Evolutionary conservation across 208 protist species (phyloP), one percentile per base, ranked within the genome.

Genomic region (Leishmania braziliensis): DNA sequence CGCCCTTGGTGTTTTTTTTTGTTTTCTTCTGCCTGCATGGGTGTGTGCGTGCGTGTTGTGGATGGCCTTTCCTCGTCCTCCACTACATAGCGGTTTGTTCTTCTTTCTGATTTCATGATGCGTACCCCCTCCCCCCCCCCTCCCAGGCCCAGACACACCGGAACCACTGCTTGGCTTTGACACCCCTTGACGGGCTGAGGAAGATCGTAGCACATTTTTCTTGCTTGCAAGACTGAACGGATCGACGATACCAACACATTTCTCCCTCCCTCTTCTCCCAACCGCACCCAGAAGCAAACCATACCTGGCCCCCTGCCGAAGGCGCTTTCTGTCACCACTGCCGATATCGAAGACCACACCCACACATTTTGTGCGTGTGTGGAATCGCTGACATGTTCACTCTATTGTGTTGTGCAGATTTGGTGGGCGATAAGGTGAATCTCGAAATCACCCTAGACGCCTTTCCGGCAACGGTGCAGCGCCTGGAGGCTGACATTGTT

Each of bases 351-450:
- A 75, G 29, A 23, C 5, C 1, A 39, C 51, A 29, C 46, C 12
- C 14, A 50, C 39, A 46, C 66, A 71, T 46, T 46, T 46, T 46
- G 39, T 46, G 43, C 43, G 43, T 46, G 43, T 46, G 39, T n/a
- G 26, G 63, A 65, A 36, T 63, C 4, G 5, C 53, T 69, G 46
- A 62, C 5, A 95, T 95, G 92, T 97, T 91, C 84, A 93, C 88
- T 29, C 46, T 97, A 58, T 81, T 97, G 58, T 91, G 89, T 66
- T 95, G 92, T 65, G 92, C 94, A 26, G 92, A 97, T 77, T 60
- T 97, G 8, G 88, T 85, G 70, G 90, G 94, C 6, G 91, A 91
- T 20, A 97, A 97, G 84, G 88, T 92, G 39, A 97, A 97, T 62
- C 80, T 96, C 0, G 92, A 97, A 82, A 33, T 97, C 33, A 90